phyloP scores from a whole-genome alignment of 2,329 filamentous ascomycete species.

The Metarhizium humberi region DNA sequence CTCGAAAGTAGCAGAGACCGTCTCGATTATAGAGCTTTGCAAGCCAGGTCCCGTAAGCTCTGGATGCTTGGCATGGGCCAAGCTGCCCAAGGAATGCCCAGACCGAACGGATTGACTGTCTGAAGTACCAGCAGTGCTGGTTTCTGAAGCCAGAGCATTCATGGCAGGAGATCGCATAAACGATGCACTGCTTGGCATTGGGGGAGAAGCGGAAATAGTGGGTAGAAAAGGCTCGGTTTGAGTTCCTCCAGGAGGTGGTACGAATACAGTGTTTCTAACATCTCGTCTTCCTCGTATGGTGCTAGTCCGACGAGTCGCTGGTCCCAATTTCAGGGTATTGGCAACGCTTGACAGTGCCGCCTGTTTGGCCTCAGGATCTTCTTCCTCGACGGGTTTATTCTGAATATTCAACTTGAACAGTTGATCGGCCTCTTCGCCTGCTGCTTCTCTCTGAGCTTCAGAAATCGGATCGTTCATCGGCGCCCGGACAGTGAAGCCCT shows the following conservation, averaged over 20 bases:
- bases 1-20: constrained; percentile 77
- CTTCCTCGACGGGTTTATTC: constrained; percentile 68
- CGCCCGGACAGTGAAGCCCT: constrained; percentile 68
- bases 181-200: constrained; percentile 5
- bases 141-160: constrained; percentile 52
- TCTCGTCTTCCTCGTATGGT: constrained; percentile 84
- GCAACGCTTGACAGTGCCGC: constrained; percentile 68
- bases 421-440: constrained; percentile 50
- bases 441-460: constrained; percentile 57
- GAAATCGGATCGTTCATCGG: constrained; percentile 57
- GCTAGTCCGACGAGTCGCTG: constrained; percentile 59
- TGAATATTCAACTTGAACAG: constrained; percentile 74
- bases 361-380: constrained; percentile 63
- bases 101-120: constrained; percentile 91
- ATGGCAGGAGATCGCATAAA: constrained; percentile 35
- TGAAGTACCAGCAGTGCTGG: constrained; percentile 50
- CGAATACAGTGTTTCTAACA: constrained; percentile 82
- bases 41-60: constrained; percentile 73
- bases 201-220: constrained; percentile 8
- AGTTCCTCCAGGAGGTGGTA: constrained; percentile 37
- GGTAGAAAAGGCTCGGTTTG: constrained; percentile 1
- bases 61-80: constrained; percentile 66
- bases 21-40: constrained; percentile 85
- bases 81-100: constrained; percentile 65
- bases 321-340: constrained; percentile 57